Percentiles rank a stretch among this genome's conserved stretches.
Evolutionary conservation across 192 early-diverging fungal genomes (phyloP).

Genomic region (Backusella westeae): DNA sequence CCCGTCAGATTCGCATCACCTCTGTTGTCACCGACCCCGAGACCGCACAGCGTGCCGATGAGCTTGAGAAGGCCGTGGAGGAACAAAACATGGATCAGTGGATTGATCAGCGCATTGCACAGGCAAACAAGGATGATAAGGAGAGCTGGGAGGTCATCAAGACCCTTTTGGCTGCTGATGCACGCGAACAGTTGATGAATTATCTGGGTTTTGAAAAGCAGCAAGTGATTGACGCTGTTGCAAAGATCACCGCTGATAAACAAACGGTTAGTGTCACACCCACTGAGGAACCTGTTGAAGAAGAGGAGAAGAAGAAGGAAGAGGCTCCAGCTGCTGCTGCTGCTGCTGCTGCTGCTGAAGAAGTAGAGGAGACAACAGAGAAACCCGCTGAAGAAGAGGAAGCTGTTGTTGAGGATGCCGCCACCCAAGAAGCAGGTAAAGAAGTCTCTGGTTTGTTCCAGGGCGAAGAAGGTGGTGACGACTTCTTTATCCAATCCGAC

Average conservation of each 20-base stretch:
- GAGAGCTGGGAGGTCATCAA: conserved; percentile 81
- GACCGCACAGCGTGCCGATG: conserved; percentile 62
- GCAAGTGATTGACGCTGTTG: conserved; percentile 60
- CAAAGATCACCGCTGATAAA: conserved; percentile 42
- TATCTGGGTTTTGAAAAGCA: conserved; percentile 88
- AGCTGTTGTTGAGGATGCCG: neutral
- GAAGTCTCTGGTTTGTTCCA: conserved; percentile 21
- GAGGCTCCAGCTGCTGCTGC: neutral
- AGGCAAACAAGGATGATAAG: conserved; percentile 29
- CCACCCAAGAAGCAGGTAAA: neutral
- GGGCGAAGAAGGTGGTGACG: conserved; percentile 5
- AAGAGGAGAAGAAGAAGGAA: conserved; percentile 9
- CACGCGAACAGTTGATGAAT: conserved; percentile 76
- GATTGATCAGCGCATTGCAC: conserved; percentile 44
- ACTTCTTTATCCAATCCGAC: conserved; percentile 11
- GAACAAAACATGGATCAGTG: conserved; percentile 33
- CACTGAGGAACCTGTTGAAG: conserved; percentile 5
- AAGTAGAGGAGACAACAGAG: conserved; percentile 28
- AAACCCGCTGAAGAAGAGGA: conserved; percentile 40
- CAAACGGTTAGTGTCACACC: conserved; percentile 7
- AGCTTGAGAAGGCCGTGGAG: conserved; percentile 71
- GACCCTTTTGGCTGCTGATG: conserved; percentile 76
- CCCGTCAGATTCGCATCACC: conserved; percentile 55
- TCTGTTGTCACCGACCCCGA: conserved; percentile 73
- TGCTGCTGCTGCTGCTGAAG: neutral